Percentiles rank a stretch among this genome's conserved stretches.
Conservation (phyloP, 2,329 filamentous ascomycete genomes). For the Pyrenophora teres region DNA sequence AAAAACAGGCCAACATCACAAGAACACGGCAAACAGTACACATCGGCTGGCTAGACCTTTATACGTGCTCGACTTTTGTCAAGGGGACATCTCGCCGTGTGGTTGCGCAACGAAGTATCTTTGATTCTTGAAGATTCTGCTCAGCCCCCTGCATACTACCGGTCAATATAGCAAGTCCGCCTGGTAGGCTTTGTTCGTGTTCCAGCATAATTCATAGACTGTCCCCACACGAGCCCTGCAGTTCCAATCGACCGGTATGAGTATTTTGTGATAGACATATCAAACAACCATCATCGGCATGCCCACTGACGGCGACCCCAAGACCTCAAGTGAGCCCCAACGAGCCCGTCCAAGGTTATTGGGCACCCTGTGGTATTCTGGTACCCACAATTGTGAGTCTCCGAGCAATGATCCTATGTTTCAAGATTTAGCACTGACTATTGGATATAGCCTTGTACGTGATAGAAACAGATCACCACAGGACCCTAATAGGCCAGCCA, state of each 20-base stretch:
- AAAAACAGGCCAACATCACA: slow-evolving; percentile 23
- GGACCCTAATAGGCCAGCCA: slow-evolving; percentile 29
- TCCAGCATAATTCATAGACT: neutral
- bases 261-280: slow-evolving; percentile 26
- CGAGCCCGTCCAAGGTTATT: slow-evolving; percentile 29
- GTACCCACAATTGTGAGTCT: slow-evolving; percentile 37
- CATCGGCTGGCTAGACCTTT: slow-evolving; percentile 25
- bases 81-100: neutral
- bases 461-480: slow-evolving; percentile 30
- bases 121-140: slow-evolving; percentile 1
- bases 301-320: slow-evolving; percentile 35
- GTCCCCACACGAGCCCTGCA: neutral
- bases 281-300: slow-evolving; percentile 32
- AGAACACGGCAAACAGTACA: slow-evolving; percentile 20
- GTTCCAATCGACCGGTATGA: slow-evolving; percentile 25
- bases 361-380: slow-evolving; percentile 34
- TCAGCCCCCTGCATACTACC: slow-evolving; percentile 18
- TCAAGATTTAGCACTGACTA: slow-evolving; percentile 6
- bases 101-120: neutral
- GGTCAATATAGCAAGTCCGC: slow-evolving; percentile 4
- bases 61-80: slow-evolving; percentile 8
- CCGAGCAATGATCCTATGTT: neutral
- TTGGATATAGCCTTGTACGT: slow-evolving; percentile 38
- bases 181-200: neutral
- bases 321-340: slow-evolving; percentile 33